Percentiles rank a stretch among this genome's conserved stretches.
phyloP scores from a whole-genome alignment of 2,329 filamentous ascomycete genomes.

The Colletotrichum sp. region DNA sequence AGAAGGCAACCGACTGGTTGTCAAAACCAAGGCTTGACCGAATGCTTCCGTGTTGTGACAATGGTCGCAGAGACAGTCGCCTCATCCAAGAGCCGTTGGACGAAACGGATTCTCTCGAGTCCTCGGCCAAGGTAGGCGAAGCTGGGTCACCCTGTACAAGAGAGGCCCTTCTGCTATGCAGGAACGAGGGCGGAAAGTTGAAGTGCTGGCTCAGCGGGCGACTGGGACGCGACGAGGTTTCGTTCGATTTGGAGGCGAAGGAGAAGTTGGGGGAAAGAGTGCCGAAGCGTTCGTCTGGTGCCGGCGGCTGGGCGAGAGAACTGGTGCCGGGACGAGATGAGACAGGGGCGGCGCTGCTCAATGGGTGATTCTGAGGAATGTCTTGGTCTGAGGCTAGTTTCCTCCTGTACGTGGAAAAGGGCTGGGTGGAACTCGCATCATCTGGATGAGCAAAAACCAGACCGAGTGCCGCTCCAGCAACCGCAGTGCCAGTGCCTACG shows the following conservation, averaged over 20 bases:
- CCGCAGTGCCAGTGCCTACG: conserved; percentile 65
- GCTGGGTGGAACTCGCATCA: conserved; percentile 37
- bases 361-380: conserved; percentile 30
- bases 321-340: conserved; percentile 50
- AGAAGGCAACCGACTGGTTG: conserved; percentile 69
- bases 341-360: conserved; percentile 27
- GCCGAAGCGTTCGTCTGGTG: conserved; percentile 28
- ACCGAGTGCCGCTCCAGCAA: conserved; percentile 64
- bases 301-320: conserved; percentile 37
- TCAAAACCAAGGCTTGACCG: conserved; percentile 70
- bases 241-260: conserved; percentile 28
- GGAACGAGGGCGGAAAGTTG: conserved; percentile 38
- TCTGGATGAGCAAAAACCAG: conserved; percentile 62
- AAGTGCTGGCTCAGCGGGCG: conserved; percentile 44
- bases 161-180: conserved; percentile 46
- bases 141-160: conserved; percentile 44
- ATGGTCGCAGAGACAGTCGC: conserved; percentile 69
- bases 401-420: conserved; percentile 12
- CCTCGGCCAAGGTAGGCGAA: conserved; percentile 45
- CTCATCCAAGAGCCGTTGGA: conserved; percentile 75
- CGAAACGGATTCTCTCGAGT: conserved; percentile 60
- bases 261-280: conserved; percentile 20
- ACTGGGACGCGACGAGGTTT: conserved; percentile 22
- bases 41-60: conserved; percentile 67
- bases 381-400: conserved; percentile 34